Evolutionary conservation across 1,284 basidiomycete genomes (phyloP).

Genomic region (Vanrija pseudolonga): DNA sequence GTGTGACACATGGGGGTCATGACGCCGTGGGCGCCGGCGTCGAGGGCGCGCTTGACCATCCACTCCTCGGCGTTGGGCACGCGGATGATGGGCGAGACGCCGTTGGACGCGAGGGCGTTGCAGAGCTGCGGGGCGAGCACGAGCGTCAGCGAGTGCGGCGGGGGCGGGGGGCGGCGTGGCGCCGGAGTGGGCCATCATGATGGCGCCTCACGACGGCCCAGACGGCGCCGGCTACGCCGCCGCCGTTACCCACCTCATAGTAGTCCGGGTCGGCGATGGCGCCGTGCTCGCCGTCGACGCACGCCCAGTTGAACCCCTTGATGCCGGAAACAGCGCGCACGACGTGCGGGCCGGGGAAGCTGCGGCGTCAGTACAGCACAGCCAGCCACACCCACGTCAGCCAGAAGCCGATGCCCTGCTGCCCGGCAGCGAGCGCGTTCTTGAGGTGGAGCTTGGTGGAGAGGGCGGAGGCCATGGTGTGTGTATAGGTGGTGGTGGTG

Average conservation of each 20-base stretch:
- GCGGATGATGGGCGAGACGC: slow-evolving; percentile 38
- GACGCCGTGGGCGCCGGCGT: slow-evolving; percentile 38
- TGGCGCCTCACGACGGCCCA: no score
- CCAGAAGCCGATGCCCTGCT: slow-evolving; percentile 69
- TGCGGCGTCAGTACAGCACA: slow-evolving; percentile 9
- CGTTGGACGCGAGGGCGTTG: slow-evolving; percentile 25
- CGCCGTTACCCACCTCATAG: slow-evolving; percentile 18
- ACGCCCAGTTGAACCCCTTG: slow-evolving; percentile 31
- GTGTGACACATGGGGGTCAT: slow-evolving; percentile 33
- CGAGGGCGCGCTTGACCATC: slow-evolving; percentile 44
- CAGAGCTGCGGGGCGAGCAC: slow-evolving; percentile 12
- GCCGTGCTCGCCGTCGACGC: slow-evolving; percentile 32
- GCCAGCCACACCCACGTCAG: slow-evolving; percentile 54
- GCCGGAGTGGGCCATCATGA: no score
- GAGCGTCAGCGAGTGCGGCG: neutral
- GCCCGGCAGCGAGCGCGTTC: slow-evolving; percentile 54
- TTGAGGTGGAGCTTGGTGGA: slow-evolving; percentile 39
- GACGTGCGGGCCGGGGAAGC: slow-evolving; percentile 26
- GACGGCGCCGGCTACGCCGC: neutral
- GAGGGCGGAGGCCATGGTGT: no score
- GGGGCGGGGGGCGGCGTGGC: no score
- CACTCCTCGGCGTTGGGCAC: slow-evolving; percentile 36
- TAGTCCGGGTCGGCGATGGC: slow-evolving; percentile 22
- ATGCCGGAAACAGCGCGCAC: slow-evolving; percentile 29
- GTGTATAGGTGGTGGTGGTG: no score